Conservation (phyloP, 2,329 filamentous ascomycete species). For the Lasiodiplodia sp. region DNA sequence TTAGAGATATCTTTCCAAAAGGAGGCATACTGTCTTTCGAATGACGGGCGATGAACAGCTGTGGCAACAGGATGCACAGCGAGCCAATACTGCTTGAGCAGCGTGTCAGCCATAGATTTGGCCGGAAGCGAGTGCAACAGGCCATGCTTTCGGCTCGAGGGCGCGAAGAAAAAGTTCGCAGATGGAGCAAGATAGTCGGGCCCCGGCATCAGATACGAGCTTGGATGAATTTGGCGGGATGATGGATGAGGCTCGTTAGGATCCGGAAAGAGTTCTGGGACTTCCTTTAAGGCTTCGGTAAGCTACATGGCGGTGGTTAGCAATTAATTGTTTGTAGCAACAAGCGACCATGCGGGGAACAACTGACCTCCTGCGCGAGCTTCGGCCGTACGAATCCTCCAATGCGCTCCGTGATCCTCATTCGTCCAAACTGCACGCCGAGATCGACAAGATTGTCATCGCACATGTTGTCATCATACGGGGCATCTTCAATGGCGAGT, state of each 20-base stretch:
- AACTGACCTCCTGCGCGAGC: conserved; percentile 71
- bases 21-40: conserved; percentile 68
- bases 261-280: conserved; percentile 34
- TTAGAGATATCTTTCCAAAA: conserved; percentile 71
- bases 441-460: conserved; percentile 76
- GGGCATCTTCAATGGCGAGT: conserved; percentile 69
- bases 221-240: conserved; percentile 32
- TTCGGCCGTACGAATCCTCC: conserved; percentile 76
- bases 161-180: conserved; percentile 71
- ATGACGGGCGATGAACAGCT: conserved; percentile 71
- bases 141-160: conserved; percentile 47
- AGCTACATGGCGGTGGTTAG: conserved; percentile 37
- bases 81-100: conserved; percentile 72
- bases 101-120: conserved; percentile 63
- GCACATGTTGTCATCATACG: conserved; percentile 70
- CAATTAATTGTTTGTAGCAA: background rate
- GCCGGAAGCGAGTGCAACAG: conserved; percentile 69
- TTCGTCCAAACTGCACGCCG: conserved; percentile 73
- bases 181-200: conserved; percentile 72
- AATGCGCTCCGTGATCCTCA: conserved; percentile 76
- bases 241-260: conserved; percentile 31
- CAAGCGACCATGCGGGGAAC: background rate
- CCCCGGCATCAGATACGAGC: conserved; percentile 67
- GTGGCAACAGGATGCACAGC: conserved; percentile 73
- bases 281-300: conserved; percentile 40